These are phyloP conservation scores for Solanum aculeatissimum DNA, from an alignment of 305 asterid species.

Conservation along the genomic window DNA sequence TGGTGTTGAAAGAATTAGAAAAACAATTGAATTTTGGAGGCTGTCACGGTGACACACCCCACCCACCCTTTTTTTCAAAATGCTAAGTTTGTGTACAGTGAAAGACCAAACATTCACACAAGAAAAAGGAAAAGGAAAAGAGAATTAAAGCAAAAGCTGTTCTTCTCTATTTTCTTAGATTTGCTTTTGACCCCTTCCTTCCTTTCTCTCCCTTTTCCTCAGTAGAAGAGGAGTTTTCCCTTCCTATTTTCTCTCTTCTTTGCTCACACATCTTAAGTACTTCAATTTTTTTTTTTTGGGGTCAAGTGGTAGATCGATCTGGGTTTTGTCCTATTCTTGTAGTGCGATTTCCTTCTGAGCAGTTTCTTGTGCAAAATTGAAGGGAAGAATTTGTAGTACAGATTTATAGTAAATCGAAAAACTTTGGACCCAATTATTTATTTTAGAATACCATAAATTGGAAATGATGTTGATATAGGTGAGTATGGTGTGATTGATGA, in stretches of 20 bases:
- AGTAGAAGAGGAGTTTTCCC: not conserved
- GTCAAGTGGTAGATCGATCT: not conserved
- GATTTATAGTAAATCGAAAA: not conserved
- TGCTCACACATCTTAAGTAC: not conserved
- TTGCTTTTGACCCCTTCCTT: conserved; percentile 6
- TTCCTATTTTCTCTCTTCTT: not conserved
- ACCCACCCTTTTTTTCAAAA: not conserved
- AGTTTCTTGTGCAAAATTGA: not conserved
- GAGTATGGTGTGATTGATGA: conserved; percentile 18
- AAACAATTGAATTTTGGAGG: not conserved
- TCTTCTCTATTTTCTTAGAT: conserved; percentile 8
- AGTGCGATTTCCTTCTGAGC: not conserved
- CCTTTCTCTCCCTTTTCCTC: not conserved
- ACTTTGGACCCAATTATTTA: not conserved
- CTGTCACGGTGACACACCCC: conserved; percentile 8
- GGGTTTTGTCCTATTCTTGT: not conserved
- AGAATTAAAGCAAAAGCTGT: conserved; percentile 12
- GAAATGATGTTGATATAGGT: conserved; percentile 9
- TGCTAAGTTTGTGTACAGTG: not conserved
- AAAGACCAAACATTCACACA: not conserved
- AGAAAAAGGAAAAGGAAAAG: not conserved
- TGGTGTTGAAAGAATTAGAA: conserved; percentile 1
- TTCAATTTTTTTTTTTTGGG: not conserved
- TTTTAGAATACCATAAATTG: not conserved
- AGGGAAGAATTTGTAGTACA: not conserved